Evolutionary conservation across 306 rosid species (phyloP), one percentile per base, ranked within the genome.

Genomic region (Hippophae rhamnoides): DNA sequence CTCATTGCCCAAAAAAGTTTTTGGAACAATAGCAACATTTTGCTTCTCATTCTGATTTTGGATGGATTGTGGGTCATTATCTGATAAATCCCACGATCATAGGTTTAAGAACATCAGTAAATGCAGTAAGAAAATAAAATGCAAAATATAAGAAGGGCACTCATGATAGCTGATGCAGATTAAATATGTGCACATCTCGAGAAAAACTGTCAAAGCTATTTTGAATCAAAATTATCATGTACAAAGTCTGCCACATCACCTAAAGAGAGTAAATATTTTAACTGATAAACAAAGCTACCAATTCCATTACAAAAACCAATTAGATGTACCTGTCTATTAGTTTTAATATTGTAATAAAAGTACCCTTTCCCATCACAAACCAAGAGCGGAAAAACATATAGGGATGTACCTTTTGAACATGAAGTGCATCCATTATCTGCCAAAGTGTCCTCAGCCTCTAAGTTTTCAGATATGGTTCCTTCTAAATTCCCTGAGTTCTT

Each of bases 1-100:
- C 83, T 89, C 93, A 41, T 60, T 72, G 72, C 74, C 79, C 54
- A 61, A 60, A 78, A 82, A 89, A 58, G 82, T 71, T 76, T 81
- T 89, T 59, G 86, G 89, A 31, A 44, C 26, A 8, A 56, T 18
- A 62, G 83, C 55, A 64, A 53, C 63, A 60, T 54, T 69, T 75
- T 72, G 79, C 64, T 75, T 81, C 78, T 66, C 79, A 42, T 68
- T 76, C 63, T 78, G 78, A 47, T 69, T 70, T 72, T 80, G 79
- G 23, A 25, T 13, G 42, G 79, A 40, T 44, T 56, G 73, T n/a
- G 69, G 68, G 69, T 76, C 76, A 78, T 72, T 80, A 69, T 72
- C 97, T 89, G 82, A 58, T 60, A 63, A 40, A 31, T 71, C 10
- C 23, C 54, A 50, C 57, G 40, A 55, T 47, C 5, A 43, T 58